These are phyloP conservation scores for Cercophora sp. DNA, from an alignment of 495 filamentous ascomycete species.

Conservation along the genomic window DNA sequence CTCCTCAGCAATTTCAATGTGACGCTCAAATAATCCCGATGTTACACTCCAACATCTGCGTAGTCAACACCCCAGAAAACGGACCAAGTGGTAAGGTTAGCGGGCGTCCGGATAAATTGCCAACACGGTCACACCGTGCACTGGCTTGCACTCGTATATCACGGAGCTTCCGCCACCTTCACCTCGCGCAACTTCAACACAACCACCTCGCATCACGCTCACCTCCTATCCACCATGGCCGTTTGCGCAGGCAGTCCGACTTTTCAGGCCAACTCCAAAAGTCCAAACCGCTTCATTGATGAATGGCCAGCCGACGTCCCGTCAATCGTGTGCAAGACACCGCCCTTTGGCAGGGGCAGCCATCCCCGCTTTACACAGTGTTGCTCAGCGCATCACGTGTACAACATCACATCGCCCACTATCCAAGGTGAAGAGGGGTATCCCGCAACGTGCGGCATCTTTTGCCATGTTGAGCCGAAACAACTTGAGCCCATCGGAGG, in stretches of 20 bases:
- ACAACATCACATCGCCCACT: constrained; percentile 1
- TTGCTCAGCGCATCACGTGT: not conserved
- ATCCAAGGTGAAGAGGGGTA: not conserved
- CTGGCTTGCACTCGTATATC: no score
- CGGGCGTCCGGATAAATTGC: no score
- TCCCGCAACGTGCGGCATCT: not conserved
- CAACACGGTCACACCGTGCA: no score
- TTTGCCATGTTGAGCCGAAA: not conserved
- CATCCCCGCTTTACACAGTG: not conserved
- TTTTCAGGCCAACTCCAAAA: not conserved
- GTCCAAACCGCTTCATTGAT: not conserved
- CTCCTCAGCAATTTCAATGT: no score
- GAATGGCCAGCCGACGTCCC: not conserved
- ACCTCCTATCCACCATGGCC: not conserved
- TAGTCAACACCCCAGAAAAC: no score
- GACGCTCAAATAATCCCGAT: no score
- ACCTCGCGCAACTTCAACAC: not conserved
- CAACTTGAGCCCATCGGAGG: no score
- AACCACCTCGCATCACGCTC: not conserved
- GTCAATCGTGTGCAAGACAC: constrained; percentile 3
- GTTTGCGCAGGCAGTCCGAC: not conserved
- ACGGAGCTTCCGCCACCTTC: not conserved
- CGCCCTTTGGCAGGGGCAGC: not conserved
- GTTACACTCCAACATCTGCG: no score
- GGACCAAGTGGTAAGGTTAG: not conserved